Conservation (phyloP, 768 basidiomycete genomes). For the Guyanaporus albipodus region DNA sequence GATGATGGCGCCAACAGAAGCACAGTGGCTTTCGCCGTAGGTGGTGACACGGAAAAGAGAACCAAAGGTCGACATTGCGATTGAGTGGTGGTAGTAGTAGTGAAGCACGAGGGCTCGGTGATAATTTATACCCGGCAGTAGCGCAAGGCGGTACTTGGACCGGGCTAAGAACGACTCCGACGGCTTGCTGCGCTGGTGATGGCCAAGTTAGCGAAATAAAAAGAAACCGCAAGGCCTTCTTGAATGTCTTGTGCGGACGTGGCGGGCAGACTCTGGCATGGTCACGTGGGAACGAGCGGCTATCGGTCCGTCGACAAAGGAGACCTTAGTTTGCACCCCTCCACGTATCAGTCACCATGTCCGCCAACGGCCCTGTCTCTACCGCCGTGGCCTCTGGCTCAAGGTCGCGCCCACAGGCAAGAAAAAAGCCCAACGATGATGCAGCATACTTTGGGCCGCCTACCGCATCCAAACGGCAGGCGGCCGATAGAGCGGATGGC, state of each 20-base stretch:
- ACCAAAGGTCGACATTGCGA: constrained; percentile 88
- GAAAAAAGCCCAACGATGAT: constrained; percentile 63
- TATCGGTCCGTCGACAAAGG: background rate
- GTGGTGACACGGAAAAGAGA: constrained; percentile 91
- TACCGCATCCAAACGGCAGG: constrained; percentile 60
- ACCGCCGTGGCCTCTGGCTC: constrained; percentile 39
- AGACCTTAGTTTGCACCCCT: constrained; percentile 1
- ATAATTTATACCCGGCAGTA: constrained; percentile 25
- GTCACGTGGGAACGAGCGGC: constrained; percentile 22
- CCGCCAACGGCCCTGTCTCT: constrained; percentile 21
- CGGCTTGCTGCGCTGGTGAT: background rate
- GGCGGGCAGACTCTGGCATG: too few relatives aligned
- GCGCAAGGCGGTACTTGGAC: constrained; percentile 23
- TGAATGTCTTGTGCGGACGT: too few relatives aligned
- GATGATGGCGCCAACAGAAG: constrained; percentile 94
- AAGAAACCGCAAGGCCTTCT: too few relatives aligned
- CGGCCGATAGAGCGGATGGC: constrained; percentile 64
- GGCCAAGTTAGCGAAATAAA: too few relatives aligned
- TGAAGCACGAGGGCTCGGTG: too few relatives aligned
- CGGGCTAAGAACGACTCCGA: constrained; percentile 16
- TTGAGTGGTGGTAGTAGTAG: constrained; percentile 3
- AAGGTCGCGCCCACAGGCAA: constrained; percentile 59
- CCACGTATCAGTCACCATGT: constrained; percentile 17
- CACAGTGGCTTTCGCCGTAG: constrained; percentile 96
- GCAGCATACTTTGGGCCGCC: constrained; percentile 65